Conservation (phyloP, 78 protist genomes). For the Tieghemostelium lacteum region DNA sequence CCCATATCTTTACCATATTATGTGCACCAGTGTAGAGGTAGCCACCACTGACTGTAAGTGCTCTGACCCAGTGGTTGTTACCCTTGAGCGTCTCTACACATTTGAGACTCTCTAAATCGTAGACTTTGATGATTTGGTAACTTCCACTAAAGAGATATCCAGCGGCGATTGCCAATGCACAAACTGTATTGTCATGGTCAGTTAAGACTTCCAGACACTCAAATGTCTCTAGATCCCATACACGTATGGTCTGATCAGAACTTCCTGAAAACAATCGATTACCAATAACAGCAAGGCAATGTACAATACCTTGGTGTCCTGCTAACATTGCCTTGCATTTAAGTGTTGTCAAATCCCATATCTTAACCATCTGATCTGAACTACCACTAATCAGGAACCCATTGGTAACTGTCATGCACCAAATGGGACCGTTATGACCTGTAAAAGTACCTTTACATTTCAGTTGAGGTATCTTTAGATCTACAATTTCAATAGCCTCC, state of each 20-base stretch:
- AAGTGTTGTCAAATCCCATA: constrained; percentile 76
- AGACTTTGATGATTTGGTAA: constrained; percentile 61
- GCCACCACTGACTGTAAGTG: constrained; percentile 43
- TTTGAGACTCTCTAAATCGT: constrained; percentile 34
- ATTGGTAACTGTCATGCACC: constrained; percentile 73
- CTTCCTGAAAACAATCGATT: constrained; percentile 66
- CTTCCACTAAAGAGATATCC: constrained; percentile 56
- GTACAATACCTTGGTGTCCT: constrained; percentile 82
- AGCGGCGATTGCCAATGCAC: constrained; percentile 53
- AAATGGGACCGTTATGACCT: constrained; percentile 82
- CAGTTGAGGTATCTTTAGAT: constrained; percentile 62
- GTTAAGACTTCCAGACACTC: constrained; percentile 54
- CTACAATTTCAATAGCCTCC: constrained; percentile 66
- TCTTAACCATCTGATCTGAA: constrained; percentile 45
- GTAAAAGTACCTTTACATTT: constrained; percentile 78
- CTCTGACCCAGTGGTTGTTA: constrained; percentile 86
- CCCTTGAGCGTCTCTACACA: constrained; percentile 52
- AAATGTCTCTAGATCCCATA: constrained; percentile 70
- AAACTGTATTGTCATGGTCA: constrained; percentile 73
- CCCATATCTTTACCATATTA: constrained; percentile 71
- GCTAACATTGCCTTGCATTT: constrained; percentile 25
- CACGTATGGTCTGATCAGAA: constrained; percentile 72
- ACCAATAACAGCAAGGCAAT: constrained; percentile 66
- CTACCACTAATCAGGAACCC: constrained; percentile 65
- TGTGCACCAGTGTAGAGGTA: constrained; percentile 65